These are phyloP conservation scores for Vaccinium myrtillus DNA, from an alignment of 148 eudicot species.

Conservation along the genomic window DNA sequence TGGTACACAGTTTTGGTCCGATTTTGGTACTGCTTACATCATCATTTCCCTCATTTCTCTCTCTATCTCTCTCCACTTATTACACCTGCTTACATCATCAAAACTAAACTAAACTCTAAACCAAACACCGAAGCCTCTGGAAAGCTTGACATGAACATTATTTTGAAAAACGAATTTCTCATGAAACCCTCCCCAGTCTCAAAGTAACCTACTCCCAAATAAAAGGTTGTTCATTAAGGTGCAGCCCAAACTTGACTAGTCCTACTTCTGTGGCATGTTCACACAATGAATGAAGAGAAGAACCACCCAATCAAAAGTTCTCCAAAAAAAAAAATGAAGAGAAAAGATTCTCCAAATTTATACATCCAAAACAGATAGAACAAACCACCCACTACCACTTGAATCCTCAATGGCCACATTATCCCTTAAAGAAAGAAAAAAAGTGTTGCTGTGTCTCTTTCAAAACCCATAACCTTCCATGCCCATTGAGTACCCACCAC, in stretches of 20 bases:
- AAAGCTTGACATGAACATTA: neutral
- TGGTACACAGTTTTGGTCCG: too few relatives aligned
- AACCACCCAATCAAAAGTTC: neutral
- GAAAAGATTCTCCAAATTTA: slow-evolving; percentile 15
- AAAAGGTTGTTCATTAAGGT: neutral
- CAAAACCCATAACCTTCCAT: slow-evolving; percentile 15
- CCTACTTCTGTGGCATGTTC: neutral
- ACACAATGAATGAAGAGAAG: neutral
- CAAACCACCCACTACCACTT: slow-evolving; percentile 2
- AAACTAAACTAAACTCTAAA: too few relatives aligned
- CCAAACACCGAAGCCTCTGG: neutral
- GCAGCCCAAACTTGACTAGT: slow-evolving; percentile 10
- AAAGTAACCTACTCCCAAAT: neutral
- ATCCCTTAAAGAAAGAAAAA: neutral
- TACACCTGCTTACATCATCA: too few relatives aligned
- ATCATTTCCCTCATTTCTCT: too few relatives aligned
- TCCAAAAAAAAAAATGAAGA: neutral
- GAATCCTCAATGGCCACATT: neutral
- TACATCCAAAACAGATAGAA: slow-evolving; percentile 8
- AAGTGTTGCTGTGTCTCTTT: slow-evolving; percentile 1
- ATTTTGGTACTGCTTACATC: too few relatives aligned
- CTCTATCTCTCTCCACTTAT: too few relatives aligned
- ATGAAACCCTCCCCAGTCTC: neutral
- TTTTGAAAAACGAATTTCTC: neutral
- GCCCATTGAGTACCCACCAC: slow-evolving; percentile 10